phyloP scores from a whole-genome alignment of 2,329 filamentous ascomycete species.

The Fusarium heterosporum region DNA sequence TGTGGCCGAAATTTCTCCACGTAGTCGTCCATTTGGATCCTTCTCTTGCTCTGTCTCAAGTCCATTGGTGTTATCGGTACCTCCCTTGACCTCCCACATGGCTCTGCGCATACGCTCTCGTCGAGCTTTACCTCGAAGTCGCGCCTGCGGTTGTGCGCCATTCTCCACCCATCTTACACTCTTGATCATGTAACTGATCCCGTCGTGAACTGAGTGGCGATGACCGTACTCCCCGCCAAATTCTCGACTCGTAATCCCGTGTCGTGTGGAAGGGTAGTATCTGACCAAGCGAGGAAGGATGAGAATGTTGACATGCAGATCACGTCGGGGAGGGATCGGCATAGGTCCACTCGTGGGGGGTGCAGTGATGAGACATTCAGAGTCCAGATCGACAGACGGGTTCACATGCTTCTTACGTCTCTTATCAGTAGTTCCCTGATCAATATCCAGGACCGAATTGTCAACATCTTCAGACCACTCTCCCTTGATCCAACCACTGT shows the following conservation, averaged over 20 bases:
- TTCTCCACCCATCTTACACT: constrained; percentile 86
- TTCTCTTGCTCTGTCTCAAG: constrained; percentile 44
- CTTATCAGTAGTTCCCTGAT: constrained; percentile 51
- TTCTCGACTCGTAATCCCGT: constrained; percentile 83
- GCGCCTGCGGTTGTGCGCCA: constrained; percentile 71
- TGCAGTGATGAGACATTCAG: constrained; percentile 59
- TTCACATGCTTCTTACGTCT: constrained; percentile 50
- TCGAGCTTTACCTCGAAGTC: constrained; percentile 66
- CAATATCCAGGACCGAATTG: constrained; percentile 71
- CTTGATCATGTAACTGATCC: constrained; percentile 87
- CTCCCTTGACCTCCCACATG: constrained; percentile 62
- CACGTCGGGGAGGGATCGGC: constrained; percentile 73
- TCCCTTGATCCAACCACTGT: constrained; percentile 90
- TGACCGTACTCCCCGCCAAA: constrained; percentile 70
- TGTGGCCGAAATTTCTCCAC: constrained; percentile 50
- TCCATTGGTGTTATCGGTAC: constrained; percentile 49
- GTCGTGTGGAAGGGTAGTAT: constrained; percentile 80
- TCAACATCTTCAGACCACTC: constrained; percentile 87
- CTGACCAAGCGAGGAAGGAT: constrained; percentile 82
- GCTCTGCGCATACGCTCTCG: constrained; percentile 68
- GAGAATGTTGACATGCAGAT: constrained; percentile 87
- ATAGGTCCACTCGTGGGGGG: constrained; percentile 73
- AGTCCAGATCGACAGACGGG: constrained; percentile 52
- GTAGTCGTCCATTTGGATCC: constrained; percentile 40
- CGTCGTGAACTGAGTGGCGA: constrained; percentile 74